These are phyloP conservation scores for Melastoma malabathricum DNA, from an alignment of 345 rosid genomes.

Conservation along the genomic window DNA sequence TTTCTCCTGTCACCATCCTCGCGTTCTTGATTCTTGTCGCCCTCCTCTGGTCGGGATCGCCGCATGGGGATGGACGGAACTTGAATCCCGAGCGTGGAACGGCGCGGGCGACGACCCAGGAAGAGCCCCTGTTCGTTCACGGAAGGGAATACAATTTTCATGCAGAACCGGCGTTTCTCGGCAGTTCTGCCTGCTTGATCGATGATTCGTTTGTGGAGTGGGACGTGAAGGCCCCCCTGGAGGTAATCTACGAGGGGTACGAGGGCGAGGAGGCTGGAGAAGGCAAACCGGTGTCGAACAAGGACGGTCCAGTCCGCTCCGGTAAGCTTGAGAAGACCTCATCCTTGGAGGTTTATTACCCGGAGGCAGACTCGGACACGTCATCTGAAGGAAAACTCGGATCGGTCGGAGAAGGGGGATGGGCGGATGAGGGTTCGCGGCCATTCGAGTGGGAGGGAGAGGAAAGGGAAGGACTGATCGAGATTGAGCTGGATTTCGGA, in stretches of 20 bases:
- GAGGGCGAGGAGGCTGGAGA: slow-evolving; percentile 40
- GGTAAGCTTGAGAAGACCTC: slow-evolving; percentile 19
- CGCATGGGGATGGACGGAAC: no score
- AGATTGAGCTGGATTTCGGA: slow-evolving; percentile 36
- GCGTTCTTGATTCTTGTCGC: slow-evolving; percentile 11
- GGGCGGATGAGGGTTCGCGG: slow-evolving; percentile 16
- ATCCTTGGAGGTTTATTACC: slow-evolving; percentile 45
- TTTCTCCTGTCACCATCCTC: slow-evolving; percentile 44
- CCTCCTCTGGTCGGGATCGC: no score
- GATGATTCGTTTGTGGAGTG: slow-evolving; percentile 38
- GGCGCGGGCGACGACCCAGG: no score
- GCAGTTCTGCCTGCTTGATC: background rate
- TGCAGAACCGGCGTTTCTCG: background rate
- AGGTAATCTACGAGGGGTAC: slow-evolving; percentile 57
- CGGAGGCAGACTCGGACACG: slow-evolving; percentile 40
- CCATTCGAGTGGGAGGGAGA: slow-evolving; percentile 45
- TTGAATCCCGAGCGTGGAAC: no score
- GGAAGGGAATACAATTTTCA: background rate
- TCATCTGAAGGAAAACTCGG: slow-evolving; percentile 31
- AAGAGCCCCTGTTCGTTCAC: no score
- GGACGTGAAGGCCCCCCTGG: slow-evolving; percentile 73
- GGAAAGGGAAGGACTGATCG: slow-evolving; percentile 53
- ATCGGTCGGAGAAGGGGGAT: slow-evolving; percentile 20
- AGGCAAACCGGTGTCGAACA: background rate
- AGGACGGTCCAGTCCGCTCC: slow-evolving; percentile 10